Evolutionary conservation across 2,329 filamentous ascomycete genomes (phyloP), one percentile per base, ranked within the genome.

Genomic region (Venturia oleaginea): DNA sequence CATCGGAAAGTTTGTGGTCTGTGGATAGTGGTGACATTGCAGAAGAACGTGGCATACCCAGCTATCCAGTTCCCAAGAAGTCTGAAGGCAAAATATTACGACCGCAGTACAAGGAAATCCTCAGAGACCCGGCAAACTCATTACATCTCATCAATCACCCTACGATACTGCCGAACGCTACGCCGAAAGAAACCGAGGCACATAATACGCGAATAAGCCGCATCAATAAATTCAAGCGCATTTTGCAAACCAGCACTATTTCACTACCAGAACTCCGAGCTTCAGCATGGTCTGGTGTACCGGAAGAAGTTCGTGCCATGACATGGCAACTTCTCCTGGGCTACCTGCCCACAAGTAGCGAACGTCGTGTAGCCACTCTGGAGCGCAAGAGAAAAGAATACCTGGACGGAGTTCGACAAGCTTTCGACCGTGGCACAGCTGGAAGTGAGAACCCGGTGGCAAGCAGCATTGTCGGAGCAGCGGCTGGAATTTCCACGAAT

Each of bases 141-240:
- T 79, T 99, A 55, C 93, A 99, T 74, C 84, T 99, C 8, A 97
- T 99, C 70, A 90, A 90, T 70, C 92, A 99, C 76, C 87, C 92
- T 6, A 79, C 90, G 0, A 81, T 90, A 57, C 86, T 91, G 13
- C 77, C 83, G 32, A 88, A 89, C 72, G 91, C 92, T 2, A 84
- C 86, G 0, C 83, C 87, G 1, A 97, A 95, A 74, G 91, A 97
- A 72, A 81, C 88, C 22, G 93, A 97, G 72, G 88, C 87, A 15
- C 87, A 96, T 72, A 92, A 90, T 65, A 89, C 92, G 55, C 86
- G 91, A 66, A 94, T 96, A 70, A 89, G 90, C 7, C 87, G 94
- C 67, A 99, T 99, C 74, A 97, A 99, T 78, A 97, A 97, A 74
- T 99, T 99, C 79, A 99, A 99, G 76, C 89, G 89, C 70, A 90